Conservation (phyloP, 1,284 basidiomycete species). For the Ceratobasidium theobromae region DNA sequence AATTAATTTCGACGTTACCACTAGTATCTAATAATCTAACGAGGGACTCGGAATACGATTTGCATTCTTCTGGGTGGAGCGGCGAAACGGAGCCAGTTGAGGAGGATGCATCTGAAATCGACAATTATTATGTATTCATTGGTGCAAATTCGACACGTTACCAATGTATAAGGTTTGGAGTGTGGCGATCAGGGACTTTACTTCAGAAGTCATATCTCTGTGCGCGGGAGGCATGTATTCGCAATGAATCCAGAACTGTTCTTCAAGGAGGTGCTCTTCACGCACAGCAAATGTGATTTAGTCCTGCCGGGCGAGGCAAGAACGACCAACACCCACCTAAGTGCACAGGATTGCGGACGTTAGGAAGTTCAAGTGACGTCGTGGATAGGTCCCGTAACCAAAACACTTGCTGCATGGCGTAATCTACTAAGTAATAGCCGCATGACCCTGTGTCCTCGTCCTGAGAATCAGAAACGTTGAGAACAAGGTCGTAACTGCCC, state of each 20-base stretch:
- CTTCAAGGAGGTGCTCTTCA: conserved; percentile 3
- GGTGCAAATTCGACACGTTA: background rate
- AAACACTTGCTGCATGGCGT: background rate
- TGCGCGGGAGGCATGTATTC: conserved; percentile 20
- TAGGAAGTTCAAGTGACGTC: background rate
- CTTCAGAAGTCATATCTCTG: background rate
- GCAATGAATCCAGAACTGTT: conserved; percentile 25
- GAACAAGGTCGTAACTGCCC: background rate
- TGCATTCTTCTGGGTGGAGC: conserved; percentile 2
- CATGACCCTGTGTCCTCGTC: conserved; percentile 2
- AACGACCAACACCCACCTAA: background rate
- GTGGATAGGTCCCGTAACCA: conserved; percentile 19
- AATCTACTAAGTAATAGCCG: conserved; percentile 13
- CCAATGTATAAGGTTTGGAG: conserved; percentile 1
- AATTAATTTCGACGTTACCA: conserved; percentile 10
- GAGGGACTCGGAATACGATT: conserved; percentile 6
- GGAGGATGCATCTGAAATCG: background rate
- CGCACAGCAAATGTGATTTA: too few species aligned
- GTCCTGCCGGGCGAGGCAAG: too few species aligned
- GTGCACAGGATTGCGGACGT: background rate
- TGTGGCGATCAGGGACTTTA: background rate
- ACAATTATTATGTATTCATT: background rate
- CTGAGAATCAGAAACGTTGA: background rate
- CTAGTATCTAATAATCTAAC: background rate
- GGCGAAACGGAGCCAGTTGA: conserved; percentile 27